Evolutionary conservation across 2,329 filamentous ascomycete genomes (phyloP).

Genomic region (Tolypocladium tropicale): DNA sequence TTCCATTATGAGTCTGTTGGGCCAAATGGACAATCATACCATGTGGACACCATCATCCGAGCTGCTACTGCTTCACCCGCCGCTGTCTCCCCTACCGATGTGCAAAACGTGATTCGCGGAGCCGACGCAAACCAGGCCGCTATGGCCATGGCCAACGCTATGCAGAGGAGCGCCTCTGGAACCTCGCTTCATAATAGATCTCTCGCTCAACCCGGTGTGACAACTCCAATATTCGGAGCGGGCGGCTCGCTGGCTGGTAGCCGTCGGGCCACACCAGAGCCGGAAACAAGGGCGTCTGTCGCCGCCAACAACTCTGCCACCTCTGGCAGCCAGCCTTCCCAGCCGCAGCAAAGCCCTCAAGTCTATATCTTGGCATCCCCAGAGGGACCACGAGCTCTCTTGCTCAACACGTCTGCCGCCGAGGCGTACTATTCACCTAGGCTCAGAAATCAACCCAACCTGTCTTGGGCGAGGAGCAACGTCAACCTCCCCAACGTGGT

Average conservation of each 20-base stretch:
- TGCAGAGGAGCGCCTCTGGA: conserved; percentile 40
- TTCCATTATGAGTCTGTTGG: conserved; percentile 22
- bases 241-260: conserved; percentile 29
- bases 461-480: conserved; percentile 15
- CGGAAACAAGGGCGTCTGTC: conserved; percentile 20
- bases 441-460: conserved; percentile 13
- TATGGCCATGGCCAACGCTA: conserved; percentile 36
- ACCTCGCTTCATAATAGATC: conserved; percentile 28
- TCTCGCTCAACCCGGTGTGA: conserved; percentile 28
- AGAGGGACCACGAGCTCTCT: conserved; percentile 44
- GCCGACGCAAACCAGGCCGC: conserved; percentile 35
- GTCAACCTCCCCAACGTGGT: conserved; percentile 6
- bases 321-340: conserved; percentile 9
- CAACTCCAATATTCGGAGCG: conserved; percentile 26
- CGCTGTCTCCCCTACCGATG: conserved; percentile 29
- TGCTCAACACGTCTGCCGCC: conserved; percentile 38
- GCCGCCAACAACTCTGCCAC: conserved; percentile 16
- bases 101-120: conserved; percentile 34
- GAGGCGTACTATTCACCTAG: conserved; percentile 43
- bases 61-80: conserved; percentile 9
- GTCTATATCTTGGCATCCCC: conserved; percentile 54
- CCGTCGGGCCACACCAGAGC: conserved; percentile 38
- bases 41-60: conserved; percentile 23
- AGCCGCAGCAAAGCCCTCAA: conserved; percentile 27
- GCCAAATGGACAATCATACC: conserved; percentile 22